Evolutionary conservation across 208 protist genomes (phyloP), one percentile per base, ranked within the genome.

Genomic region (Wallacemonas sp.): DNA sequence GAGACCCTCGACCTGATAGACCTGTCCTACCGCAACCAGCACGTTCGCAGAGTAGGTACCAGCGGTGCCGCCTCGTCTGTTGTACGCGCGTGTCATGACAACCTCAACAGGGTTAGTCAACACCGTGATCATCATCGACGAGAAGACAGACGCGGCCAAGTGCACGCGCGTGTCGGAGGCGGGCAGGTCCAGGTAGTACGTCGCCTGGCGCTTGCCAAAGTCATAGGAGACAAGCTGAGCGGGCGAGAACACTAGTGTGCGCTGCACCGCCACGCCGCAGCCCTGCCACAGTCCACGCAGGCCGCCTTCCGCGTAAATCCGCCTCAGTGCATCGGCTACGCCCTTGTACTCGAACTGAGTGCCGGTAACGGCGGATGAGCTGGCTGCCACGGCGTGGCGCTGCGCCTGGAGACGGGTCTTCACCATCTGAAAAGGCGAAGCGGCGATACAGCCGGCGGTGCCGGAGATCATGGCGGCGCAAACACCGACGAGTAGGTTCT

Each of bases 391-490:
- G 15, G 17, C 66, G 46, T 68, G 64, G 37, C 68, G 76, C 60
- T 85, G 71, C 22, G 79, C 68, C 67, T 92, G 86, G 70, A 92
- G 48, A 1, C 83, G 86, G 22, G 81, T 89, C 71, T 92, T 92
- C 41, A 92, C 65, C 55, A 88, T 44, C 21, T 81, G 63, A 32
- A 92, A 85, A 1, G 86, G 86, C 1, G 78, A 82, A 24, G 81
- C 71, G 9, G 76, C 29, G 64, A 77, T 69, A 41, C 69, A 64
- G 59, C 85, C 85, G 12, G 79, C 45, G 9, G 76, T 27, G 13
- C 86, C 86, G 39, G 80, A 87, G 39, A 71, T 3, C 15, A 33
- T 55, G 10, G 69, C 68, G 37, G 68, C 39, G 6, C 27, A 22
- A 1, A 72, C 46, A 32, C 42, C 26, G 42, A 81, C 41, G 2